phyloP scores from a whole-genome alignment of 2,329 filamentous ascomycete species.

The Penicillium frequentans region DNA sequence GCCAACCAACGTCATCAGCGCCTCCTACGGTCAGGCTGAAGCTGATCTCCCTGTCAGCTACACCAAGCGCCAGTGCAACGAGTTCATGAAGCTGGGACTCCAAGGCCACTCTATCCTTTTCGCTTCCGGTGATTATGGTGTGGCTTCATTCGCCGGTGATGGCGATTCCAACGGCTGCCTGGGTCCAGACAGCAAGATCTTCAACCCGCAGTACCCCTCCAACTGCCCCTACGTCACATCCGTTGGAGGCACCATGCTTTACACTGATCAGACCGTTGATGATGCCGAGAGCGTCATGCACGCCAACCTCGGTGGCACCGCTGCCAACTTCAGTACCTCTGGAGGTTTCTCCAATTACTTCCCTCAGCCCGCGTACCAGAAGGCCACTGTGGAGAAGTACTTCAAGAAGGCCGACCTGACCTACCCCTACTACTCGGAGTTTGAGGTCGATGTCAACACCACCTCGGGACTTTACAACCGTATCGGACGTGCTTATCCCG shows the following conservation, averaged over 20 bases:
- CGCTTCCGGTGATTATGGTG: slow-evolving; percentile 33
- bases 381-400: slow-evolving; percentile 42
- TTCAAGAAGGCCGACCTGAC: slow-evolving; percentile 32
- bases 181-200: slow-evolving; percentile 43
- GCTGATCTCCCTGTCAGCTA: slow-evolving; percentile 55
- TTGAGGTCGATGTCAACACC: slow-evolving; percentile 36
- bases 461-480: slow-evolving; percentile 46
- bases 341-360: slow-evolving; percentile 52
- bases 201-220: slow-evolving; percentile 51
- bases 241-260: slow-evolving; percentile 44
- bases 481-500: slow-evolving; percentile 51
- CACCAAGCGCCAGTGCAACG: slow-evolving; percentile 49
- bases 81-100: slow-evolving; percentile 53
- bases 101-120: slow-evolving; percentile 33
- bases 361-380: slow-evolving; percentile 45
- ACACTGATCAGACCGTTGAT: slow-evolving; percentile 26
- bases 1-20: slow-evolving; percentile 58
- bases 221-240: slow-evolving; percentile 55
- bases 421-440: slow-evolving; percentile 32
- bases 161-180: slow-evolving; percentile 38
- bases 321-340: slow-evolving; percentile 39
- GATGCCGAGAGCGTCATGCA: slow-evolving; percentile 33
- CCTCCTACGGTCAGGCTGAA: slow-evolving; percentile 59
- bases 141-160: slow-evolving; percentile 39
- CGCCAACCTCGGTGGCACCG: slow-evolving; percentile 28